Conservation (phyloP, 768 basidiomycete genomes). For the Roridomyces roridus region DNA sequence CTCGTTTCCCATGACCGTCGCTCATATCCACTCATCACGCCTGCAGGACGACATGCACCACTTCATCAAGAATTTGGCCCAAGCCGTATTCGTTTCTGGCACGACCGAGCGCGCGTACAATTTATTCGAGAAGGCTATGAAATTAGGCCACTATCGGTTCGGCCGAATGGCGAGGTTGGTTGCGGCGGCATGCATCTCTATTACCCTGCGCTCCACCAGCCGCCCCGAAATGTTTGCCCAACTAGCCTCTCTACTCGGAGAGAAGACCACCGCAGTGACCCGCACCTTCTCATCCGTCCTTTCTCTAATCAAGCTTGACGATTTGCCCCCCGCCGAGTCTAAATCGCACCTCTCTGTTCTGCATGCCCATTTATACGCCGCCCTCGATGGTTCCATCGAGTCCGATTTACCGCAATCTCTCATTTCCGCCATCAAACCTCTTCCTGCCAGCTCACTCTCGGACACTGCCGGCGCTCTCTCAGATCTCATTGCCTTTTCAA, state of each 20-base stretch:
- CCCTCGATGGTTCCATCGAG: slow-evolving; percentile 39
- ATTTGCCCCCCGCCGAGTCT: slow-evolving; percentile 62
- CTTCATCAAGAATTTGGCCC: slow-evolving; percentile 66
- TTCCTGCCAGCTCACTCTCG: slow-evolving; percentile 37
- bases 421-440: slow-evolving; percentile 42
- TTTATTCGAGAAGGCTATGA: slow-evolving; percentile 74
- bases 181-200: slow-evolving; percentile 71
- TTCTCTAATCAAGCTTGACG: slow-evolving; percentile 53
- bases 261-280: slow-evolving; percentile 54
- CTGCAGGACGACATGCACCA: slow-evolving; percentile 65
- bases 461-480: slow-evolving; percentile 55
- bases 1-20: slow-evolving; percentile 15
- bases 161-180: slow-evolving; percentile 73
- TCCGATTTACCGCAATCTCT: slow-evolving; percentile 49
- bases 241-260: slow-evolving; percentile 70
- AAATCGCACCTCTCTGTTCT: slow-evolving; percentile 63
- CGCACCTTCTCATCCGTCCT: slow-evolving; percentile 61
- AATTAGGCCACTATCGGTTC: slow-evolving; percentile 67
- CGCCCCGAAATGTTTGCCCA: slow-evolving; percentile 72
- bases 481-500: slow-evolving; percentile 45
- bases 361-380: slow-evolving; percentile 56
- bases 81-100: slow-evolving; percentile 63
- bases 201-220: slow-evolving; percentile 74
- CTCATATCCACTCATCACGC: slow-evolving; percentile 18
- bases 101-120: slow-evolving; percentile 68